These are phyloP conservation scores for Apiotrichum gamsii DNA, from an alignment of 1,284 basidiomycete species.

Conservation along the genomic window DNA sequence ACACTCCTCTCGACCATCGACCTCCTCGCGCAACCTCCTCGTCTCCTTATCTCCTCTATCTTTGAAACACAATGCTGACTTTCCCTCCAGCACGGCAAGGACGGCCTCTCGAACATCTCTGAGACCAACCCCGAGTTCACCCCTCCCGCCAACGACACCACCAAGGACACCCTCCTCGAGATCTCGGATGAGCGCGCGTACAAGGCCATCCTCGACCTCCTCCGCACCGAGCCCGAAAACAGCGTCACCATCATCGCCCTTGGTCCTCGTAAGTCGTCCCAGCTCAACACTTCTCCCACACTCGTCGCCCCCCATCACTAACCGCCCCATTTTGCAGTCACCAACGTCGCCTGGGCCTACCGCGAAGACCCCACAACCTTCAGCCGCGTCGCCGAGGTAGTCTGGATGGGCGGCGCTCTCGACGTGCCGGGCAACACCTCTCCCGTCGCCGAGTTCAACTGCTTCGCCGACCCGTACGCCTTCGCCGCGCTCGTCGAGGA, in stretches of 20 bases:
- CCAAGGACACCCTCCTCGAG: background rate
- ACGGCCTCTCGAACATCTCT: slow-evolving; percentile 71
- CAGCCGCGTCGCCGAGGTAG: slow-evolving; percentile 58
- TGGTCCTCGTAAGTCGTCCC: slow-evolving; percentile 58
- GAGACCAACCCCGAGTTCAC: slow-evolving; percentile 67
- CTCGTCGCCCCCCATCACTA: too few relatives aligned
- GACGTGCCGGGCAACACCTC: slow-evolving; percentile 88
- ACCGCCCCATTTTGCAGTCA: slow-evolving; percentile 54
- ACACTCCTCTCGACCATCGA: too few relatives aligned
- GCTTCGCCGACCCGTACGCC: slow-evolving; percentile 86
- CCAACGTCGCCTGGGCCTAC: slow-evolving; percentile 70
- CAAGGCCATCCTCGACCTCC: slow-evolving; percentile 63
- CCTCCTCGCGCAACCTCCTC: too few relatives aligned
- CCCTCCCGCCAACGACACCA: slow-evolving; percentile 42
- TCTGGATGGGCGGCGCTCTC: slow-evolving; percentile 94
- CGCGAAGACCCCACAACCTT: slow-evolving; percentile 56
- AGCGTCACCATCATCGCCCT: slow-evolving; percentile 77
- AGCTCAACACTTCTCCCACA: background rate
- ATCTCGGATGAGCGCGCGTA: slow-evolving; percentile 43
- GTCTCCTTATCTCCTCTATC: too few relatives aligned
- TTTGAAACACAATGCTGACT: too few relatives aligned
- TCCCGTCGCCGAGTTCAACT: slow-evolving; percentile 84
- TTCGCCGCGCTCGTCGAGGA: slow-evolving; percentile 54
- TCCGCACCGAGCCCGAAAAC: slow-evolving; percentile 56
- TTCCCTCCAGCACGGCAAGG: slow-evolving; percentile 59